Evolutionary conservation across 306 rosid genomes (phyloP).

Genomic region (Potentilla sterilis): DNA sequence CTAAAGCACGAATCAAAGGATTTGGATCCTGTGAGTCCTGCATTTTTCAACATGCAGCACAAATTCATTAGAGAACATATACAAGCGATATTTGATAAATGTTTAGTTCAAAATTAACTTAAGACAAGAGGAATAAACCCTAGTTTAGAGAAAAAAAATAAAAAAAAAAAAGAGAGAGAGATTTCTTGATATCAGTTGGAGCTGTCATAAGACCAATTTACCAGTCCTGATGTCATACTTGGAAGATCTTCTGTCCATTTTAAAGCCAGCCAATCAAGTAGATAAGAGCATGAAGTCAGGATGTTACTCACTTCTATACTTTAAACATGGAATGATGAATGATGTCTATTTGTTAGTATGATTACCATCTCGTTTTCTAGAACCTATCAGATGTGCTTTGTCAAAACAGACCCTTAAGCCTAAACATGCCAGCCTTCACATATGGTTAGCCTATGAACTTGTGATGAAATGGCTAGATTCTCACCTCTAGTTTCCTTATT

Average conservation of each 20-base stretch:
- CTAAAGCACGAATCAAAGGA: slow-evolving; percentile 96
- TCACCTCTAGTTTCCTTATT: not conserved
- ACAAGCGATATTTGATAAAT: slow-evolving; percentile 8
- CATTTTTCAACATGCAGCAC: slow-evolving; percentile 17
- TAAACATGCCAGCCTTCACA: not conserved
- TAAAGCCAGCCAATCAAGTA: not conserved
- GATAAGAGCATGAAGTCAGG: not conserved
- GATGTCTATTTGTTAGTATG: no score
- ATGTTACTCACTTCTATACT: not conserved
- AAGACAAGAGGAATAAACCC: not conserved
- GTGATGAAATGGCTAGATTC: not conserved
- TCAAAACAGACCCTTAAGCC: no score
- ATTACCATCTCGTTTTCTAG: not conserved
- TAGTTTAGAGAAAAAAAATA: not conserved
- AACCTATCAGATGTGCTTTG: no score
- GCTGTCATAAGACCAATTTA: not conserved
- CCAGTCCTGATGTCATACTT: not conserved
- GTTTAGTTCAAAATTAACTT: not conserved
- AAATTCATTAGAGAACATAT: slow-evolving; percentile 4
- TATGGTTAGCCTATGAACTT: not conserved
- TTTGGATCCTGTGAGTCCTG: slow-evolving; percentile 99
- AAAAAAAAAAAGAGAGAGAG: not conserved
- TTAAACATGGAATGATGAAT: no score
- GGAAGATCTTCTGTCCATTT: not conserved
- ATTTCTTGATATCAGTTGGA: not conserved